Conservation (phyloP, 768 basidiomycete species). For the Cystofilobasidium capitatum region DNA sequence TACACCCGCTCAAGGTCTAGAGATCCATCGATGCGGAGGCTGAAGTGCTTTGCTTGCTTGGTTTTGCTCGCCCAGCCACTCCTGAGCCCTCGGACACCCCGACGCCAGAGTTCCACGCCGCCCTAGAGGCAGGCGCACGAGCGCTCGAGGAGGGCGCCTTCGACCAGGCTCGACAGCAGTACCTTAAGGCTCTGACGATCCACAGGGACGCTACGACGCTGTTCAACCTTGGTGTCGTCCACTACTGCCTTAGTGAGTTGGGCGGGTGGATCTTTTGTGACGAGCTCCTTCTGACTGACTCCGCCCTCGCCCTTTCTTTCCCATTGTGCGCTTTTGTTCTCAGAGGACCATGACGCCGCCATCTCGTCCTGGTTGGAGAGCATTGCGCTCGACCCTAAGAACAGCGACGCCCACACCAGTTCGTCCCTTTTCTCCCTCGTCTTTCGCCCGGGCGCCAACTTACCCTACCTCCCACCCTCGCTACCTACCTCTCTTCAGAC, state of each 20-base stretch:
- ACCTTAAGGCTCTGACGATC: slow-evolving; percentile 16
- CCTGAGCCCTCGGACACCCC: not conserved
- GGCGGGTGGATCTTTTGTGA: not conserved
- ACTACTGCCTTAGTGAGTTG: slow-evolving; percentile 22
- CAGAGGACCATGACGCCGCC: slow-evolving; percentile 81
- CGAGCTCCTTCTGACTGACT: not conserved
- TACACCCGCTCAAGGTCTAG: not conserved
- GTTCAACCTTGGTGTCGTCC: slow-evolving; percentile 22
- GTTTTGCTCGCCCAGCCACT: not conserved
- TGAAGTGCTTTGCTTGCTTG: too few relatives aligned
- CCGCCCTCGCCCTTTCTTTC: not conserved
- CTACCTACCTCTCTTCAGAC: not conserved
- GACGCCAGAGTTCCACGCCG: not conserved
- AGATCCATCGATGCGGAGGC: not conserved
- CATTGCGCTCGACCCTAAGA: slow-evolving; percentile 67
- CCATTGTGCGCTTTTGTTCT: slow-evolving; percentile 7
- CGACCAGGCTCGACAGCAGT: slow-evolving; percentile 13
- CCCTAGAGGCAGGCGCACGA: slow-evolving; percentile 6
- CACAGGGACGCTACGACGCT: slow-evolving; percentile 12
- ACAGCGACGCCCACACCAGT: slow-evolving; percentile 83
- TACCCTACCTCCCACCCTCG: not conserved
- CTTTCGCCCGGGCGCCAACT: slow-evolving; percentile 23
- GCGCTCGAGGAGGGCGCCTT: slow-evolving; percentile 19
- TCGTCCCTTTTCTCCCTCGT: slow-evolving; percentile 36
- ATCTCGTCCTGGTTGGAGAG: slow-evolving; percentile 80